Base-by-base conservation (phyloP, 768 basidiomycete genomes). In the Russula brevipes region DNA sequence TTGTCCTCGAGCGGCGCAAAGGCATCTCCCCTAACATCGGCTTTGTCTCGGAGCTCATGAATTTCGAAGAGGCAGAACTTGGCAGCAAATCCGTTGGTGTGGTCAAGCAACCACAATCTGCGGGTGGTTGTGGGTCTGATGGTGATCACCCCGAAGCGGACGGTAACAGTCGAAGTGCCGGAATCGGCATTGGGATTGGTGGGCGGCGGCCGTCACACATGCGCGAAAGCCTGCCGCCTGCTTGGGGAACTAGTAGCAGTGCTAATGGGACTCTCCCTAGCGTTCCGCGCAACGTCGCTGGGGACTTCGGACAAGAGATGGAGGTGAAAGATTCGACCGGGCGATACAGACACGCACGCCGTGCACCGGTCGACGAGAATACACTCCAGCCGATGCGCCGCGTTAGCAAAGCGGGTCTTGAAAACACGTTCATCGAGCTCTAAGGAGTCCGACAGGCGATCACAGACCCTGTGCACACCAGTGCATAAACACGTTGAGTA, bases 1-100 rank as follows among this genome's bases (percentile, higher is more conserved):
- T 94, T 71, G 95, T 98, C 31, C 82, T 92, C 45, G 95, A 95
- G 69, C 84, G 94, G 9, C 85, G 96, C 41, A 93, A 92, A 68
- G 94, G 94, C 67, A 96, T 98, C 68, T 94, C 91, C 14, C 96
- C 95, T 10, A 98, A 97, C 72, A 96, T 98, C 66, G 96, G 96
- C 7, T 98, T 98, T 74, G 94, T 98, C 49, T 93, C 91, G 4
- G 94, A 97, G 74, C 82, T 98, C 47, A 97, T 97, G 95, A 88
- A 86, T 52, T 97, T 95, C 70, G 95, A 98, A 76, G 94, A 96
- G 71, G 80, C 87, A 71, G 90, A 96, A 75, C 78, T 95, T 54
- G 85, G 94, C 63, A 80, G 89, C 57, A 85, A 91, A 76, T 84
- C 83, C 12, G 76, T 85, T 36, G 88, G 88, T 44, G 88, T 90